Evolutionary conservation across 106 monocot species (phyloP).

Genomic region (Dioscorea zingiberensis): DNA sequence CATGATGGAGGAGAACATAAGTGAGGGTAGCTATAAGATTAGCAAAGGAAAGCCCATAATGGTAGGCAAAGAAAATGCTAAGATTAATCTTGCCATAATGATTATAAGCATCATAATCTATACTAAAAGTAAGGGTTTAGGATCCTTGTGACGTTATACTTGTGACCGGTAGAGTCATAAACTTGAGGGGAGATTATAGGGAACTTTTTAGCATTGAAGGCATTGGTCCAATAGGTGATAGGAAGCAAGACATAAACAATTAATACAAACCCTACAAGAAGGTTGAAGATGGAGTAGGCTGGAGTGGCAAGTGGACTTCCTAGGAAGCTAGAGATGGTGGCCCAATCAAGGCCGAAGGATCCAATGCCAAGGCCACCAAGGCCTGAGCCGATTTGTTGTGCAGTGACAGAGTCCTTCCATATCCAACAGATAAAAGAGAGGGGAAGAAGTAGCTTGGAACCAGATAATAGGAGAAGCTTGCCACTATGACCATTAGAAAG

Average conservation of each 20-base stretch:
- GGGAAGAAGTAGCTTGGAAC: conserved; percentile 50
- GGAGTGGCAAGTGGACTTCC: conserved; percentile 37
- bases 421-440: conserved; percentile 42
- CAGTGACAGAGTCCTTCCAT: conserved; percentile 44
- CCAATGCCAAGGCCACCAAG: too few species aligned
- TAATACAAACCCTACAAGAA: conserved; percentile 22
- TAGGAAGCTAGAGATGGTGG: conserved; percentile 19
- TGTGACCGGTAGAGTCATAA: conserved; percentile 16
- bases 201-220: conserved; percentile 37
- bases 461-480: conserved; percentile 50
- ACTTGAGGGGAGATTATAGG: conserved; percentile 26
- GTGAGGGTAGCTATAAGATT: not conserved
- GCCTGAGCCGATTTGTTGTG: conserved; percentile 56
- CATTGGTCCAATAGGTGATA: conserved; percentile 39
- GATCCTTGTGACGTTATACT: conserved; percentile 33
- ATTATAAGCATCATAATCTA: conserved; percentile 25
- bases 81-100: conserved; percentile 9
- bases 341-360: conserved; percentile 49
- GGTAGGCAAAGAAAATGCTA: not conserved
- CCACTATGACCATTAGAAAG: conserved; percentile 24
- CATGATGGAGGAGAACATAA: conserved; percentile 5
- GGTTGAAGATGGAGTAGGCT: conserved; percentile 32
- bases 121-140: conserved; percentile 27
- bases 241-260: conserved; percentile 30
- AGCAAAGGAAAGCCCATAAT: conserved; percentile 4